Evolutionary conservation across 345 rosid genomes (phyloP), one percentile per base, ranked within the genome.

Genomic region (Salix dunnii): DNA sequence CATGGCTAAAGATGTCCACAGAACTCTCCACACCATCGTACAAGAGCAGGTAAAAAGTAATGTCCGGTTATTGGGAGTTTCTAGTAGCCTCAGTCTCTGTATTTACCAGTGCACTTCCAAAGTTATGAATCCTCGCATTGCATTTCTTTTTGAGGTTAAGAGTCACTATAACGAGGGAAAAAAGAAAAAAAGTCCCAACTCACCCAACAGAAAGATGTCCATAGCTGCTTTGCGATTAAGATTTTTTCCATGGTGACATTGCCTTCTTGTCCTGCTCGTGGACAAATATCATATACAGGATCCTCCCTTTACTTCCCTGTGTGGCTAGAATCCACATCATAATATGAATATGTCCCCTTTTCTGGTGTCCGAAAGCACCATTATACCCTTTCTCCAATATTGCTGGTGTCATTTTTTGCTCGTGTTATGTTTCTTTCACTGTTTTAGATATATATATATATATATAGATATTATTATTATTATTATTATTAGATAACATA

Each of bases 1-100:
- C 83, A 96, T 96, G 99, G 98, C 99, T 3, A 88, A 88, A 78
- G 98, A 96, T 68, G 99, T 96, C 55, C 99, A 96, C 81, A 82
- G 97, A 79, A 78, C 94, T 65, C 89, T 96, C 69, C 99, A 96
- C 88, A 87, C 90, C 6, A 89, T 96, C 78, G 83, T 84, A 40
- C 91, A 86, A 80, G 97, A 96, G 84, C 98, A 96, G 97, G 99
- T 96, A 74, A 20, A 77, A 6, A 11, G 0, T 27, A 5, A 33
- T 38, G 10, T 17, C 33, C 7, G 7, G 23, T 7, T 27, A 7
- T 42, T 64, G 40, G 8, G 7, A 62, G 36, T 17, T 10, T 21
- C 17, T 14, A 25, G 7, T 31, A 2, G 31, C 31, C 31, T 30
- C 31, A 30, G 31, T 33, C 7, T 33, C 36, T 33, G 36, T 33